Evolutionary conservation across 495 filamentous ascomycete genomes (phyloP), one percentile per base, ranked within the genome.

Genomic region (Aspergillus panamensis): DNA sequence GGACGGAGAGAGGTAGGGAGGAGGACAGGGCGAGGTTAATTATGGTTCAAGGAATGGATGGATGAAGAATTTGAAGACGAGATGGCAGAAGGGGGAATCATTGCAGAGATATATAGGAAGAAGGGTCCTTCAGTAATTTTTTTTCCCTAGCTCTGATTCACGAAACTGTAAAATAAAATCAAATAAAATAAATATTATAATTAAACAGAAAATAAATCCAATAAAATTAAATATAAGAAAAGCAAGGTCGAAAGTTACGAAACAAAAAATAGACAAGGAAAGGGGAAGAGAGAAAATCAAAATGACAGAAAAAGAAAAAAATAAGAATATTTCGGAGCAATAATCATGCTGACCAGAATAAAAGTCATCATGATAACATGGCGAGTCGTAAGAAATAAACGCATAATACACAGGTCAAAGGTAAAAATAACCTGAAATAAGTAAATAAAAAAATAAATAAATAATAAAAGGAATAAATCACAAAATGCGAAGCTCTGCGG

Each of bases 51-150:
- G 54, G 57, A 54, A 65, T 65, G 63, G 43, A 33, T 59, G 49
- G 40, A 64, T 59, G 63, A 68, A 64, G 63, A 67, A 71, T 60
- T 66, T 58, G 63, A 53, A 60, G 52, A 53, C 53, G 19, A 62
- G 56, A 62, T 51, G 48, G 39, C 58, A 43, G 57, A 63, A 61
- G 59, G 61, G 61, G 61, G 56, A 25, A 55, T 58, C 44, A 45
- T 59, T 67, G 70, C 69, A 70, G 73, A 73, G 65, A 60, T 62
- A 61, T 62, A 62, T 57, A 59, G 17, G 30, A 32, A 58, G 30
- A 32, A 58, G 53, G 62, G 61, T 62, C 62, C 25, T 48, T 54
- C 33, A 31, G 39, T 62, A 56, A 57, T 55, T 58, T 59, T 52
- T 53, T 56, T 54, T n/a, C n/a, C n/a, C 57, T 59, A 48, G 25